phyloP scores from a whole-genome alignment of 73 alveolate species.

The Uronychia setigera region DNA sequence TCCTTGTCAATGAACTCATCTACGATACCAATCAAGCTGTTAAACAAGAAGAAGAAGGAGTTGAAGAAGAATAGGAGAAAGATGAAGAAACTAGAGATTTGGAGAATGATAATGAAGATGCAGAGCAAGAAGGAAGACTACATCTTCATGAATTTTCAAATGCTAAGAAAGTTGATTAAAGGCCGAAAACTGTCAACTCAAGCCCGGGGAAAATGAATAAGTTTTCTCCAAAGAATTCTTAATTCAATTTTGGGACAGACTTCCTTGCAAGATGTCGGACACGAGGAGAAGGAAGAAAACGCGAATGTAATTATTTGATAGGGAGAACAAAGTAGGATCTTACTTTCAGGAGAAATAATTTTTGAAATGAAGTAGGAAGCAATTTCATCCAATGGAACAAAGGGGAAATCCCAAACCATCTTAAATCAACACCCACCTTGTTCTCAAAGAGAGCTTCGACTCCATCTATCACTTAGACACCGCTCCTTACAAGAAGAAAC shows the following conservation, averaged over 20 bases:
- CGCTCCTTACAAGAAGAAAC: not conserved
- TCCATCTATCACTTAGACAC: not conserved
- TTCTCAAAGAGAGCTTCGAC: not conserved
- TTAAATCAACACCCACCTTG: not conserved
- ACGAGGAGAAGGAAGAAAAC: not conserved
- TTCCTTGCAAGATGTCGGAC: no score
- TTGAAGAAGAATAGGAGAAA: not conserved
- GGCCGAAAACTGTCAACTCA: constrained; percentile 1
- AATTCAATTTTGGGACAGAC: no score
- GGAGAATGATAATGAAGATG: not conserved
- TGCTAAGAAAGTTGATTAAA: not conserved
- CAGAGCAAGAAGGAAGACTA: not conserved
- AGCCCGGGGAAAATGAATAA: no score
- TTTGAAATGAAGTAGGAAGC: not conserved
- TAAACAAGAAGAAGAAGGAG: no score
- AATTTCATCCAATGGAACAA: not conserved
- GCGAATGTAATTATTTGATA: not conserved
- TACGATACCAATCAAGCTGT: no score
- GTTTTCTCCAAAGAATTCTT: no score
- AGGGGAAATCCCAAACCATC: not conserved
- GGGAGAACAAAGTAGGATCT: not conserved
- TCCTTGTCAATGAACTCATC: not conserved
- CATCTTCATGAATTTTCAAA: not conserved
- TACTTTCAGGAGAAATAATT: not conserved
- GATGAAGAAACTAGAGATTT: not conserved